These are phyloP conservation scores for Chenopodium berlandieri DNA, from an alignment of 148 eudicot genomes.

Conservation along the genomic window DNA sequence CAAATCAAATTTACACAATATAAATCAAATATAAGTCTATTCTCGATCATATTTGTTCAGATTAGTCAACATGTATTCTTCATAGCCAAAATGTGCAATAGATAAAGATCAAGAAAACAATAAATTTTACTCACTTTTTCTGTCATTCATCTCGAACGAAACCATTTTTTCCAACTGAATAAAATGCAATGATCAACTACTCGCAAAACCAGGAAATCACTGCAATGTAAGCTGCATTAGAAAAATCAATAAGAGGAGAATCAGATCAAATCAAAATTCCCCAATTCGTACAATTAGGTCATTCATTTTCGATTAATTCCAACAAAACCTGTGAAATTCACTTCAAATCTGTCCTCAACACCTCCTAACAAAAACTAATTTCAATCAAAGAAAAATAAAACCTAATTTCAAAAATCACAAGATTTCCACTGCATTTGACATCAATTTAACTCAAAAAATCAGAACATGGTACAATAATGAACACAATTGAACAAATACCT, in stretches of 20 bases:
- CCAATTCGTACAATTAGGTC: neutral
- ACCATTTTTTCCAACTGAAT: constrained; percentile 36
- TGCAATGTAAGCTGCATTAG: constrained; percentile 16
- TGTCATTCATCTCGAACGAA: constrained; percentile 67
- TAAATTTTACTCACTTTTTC: constrained; percentile 48
- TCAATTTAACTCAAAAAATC: neutral
- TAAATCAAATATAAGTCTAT: neutral
- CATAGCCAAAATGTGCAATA: neutral
- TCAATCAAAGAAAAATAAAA: neutral
- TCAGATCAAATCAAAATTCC: constrained; percentile 2
- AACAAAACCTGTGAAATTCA: neutral
- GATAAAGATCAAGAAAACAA: constrained; percentile 7
- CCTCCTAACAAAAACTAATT: neutral
- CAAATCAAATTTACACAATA: neutral
- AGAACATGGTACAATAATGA: neutral
- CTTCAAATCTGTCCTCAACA: neutral
- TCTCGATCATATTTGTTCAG: neutral
- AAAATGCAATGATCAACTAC: constrained; percentile 1
- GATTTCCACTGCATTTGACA: neutral
- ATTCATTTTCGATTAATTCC: neutral
- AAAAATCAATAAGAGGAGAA: neutral
- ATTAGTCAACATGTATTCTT: neutral
- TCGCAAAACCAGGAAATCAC: constrained; percentile 13
- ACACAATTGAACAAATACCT: neutral
- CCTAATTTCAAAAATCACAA: neutral